Base-by-base conservation (phyloP, 2,329 filamentous ascomycete genomes). In the Aspergillus ruber region DNA sequence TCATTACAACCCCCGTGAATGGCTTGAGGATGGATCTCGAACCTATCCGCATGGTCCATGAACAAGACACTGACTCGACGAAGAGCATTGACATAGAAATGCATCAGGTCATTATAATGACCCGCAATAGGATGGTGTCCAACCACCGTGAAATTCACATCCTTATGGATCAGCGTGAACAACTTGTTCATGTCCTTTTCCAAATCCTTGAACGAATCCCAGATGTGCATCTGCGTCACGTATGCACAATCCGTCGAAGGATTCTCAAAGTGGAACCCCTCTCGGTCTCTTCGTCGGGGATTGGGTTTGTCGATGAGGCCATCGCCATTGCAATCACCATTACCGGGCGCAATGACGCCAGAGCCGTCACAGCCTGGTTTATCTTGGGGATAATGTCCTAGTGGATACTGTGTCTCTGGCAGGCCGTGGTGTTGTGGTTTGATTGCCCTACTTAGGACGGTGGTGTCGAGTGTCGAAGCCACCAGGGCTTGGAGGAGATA, bases 51-150 rank as follows among this genome's bases (percentile, higher is more conserved):
- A 46, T 66, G 57, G 23, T 63, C 59, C 15, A 48, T 43, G 41
- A 64, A 64, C 35, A 58, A 36, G 23, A 61, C 49, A 25, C 56
- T 60, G 9, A 65, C 59, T 12, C 63, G 52, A 6, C 61, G 54
- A 23, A 66, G 44, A 2, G 63, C 63, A 45, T 66, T 66, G 38
- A 66, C 60, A 18, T 61, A 64, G 42, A 65, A 65, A 53, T 65
- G 61, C 45, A 63, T 47, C 45, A 66, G 50, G 21, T 66, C 63
- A 21, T 56, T 46, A 32, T 66, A 66, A 42, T 53, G 58, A 2
- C 64, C 64, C 6, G 62, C 61, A 15, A 64, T 58, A 2, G 64
- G 63, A 35, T 66, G 62, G 42, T 64, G 59, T 10, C 63, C 63
- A 9, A 65, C 56, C 9, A 66, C 61, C 1, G 61, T 63, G 47